Evolutionary conservation across 805 yeast species (phyloP), one percentile per base, ranked within the genome.

Genomic region (Cyberlindnera misumaiensis): DNA sequence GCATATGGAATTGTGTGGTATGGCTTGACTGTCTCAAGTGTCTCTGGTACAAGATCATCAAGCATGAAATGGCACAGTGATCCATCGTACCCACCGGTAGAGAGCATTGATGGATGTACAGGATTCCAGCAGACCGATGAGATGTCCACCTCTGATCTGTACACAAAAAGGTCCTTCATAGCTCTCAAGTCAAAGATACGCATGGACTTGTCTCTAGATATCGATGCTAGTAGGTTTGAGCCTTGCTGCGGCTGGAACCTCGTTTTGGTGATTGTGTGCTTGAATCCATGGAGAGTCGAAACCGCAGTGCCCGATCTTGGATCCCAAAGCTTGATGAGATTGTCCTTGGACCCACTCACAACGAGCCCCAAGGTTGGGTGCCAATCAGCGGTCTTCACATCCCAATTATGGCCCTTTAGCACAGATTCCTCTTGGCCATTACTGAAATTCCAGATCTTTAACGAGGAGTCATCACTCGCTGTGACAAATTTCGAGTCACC

Each of bases 351-450:
- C 0, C 97, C 99, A 46, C 89, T 75, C 0, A 83, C 96, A 36
- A 93, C 72, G 20, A 93, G 68, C 0, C 97, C 96, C 61, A 86
- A 64, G 11, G 72, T 69, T 5, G 95, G 85, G 60, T 93, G 99
- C 99, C 99, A 93, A 60, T 93, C 97, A 38, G 94, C 85, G 39
- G 89, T 78, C 57, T 93, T 93, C 16, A 93, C 97, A 62, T 93
- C 99, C 99, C 99, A 93, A 58, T 94, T 96, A 62, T 93, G 99
- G 2, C 97, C 97, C 17, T 78, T 72, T 39, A 93, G 67, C 0
- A 76, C 69, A 34, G 84, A 64, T 56, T 93, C 99, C 49, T 86
- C 93, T 42, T 73, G 67, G 28, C 93, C 93, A 54, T 83, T 85
- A 55, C 85, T 82, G 63, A 93, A 93, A 62, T 89, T 86, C 97